Evolutionary conservation across 805 yeast genomes (phyloP), one percentile per base, ranked within the genome.

Genomic region (Candida loeiensis): DNA sequence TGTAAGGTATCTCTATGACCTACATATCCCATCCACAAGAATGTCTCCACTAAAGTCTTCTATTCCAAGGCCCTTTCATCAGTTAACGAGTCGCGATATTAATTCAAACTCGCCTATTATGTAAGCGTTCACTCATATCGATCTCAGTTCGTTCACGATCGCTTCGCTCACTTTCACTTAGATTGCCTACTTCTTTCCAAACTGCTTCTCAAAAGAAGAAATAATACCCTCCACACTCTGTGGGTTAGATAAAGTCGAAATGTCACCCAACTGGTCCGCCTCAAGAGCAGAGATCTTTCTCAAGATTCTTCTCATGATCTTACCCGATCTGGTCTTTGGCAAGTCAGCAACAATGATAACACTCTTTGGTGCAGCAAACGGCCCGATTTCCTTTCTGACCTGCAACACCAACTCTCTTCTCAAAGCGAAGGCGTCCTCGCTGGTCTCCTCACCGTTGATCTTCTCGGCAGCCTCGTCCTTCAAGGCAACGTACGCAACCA

Each of bases 291-390:
- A 68, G 45, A 84, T 71, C 69, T 84, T 84, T 68, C 93, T 77
- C 62, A 84, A 73, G 56, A 84, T 83, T 69, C 93, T 76, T 76
- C 93, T 80, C 93, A 84, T 84, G 52, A 84, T 84, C 69, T 84
- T 84, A 57, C 93, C 93, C 4, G 89, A 82, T 71, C 93, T 79
- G 9, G 93, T 84, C 74, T 84, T 84, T 56, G 93, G 93, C 61
- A 84, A 77, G 59, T 84, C 93, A 53, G 76, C 77, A 38, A 84
- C 91, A 40, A 84, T 62, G 33, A 84, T 71, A 46, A 85, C 81
- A 34, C 79, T 62, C 65, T 84, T 84, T 49, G 93, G 93, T 32
- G 91, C 88, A 27, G 93, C 93, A 65, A 84, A 84, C 41, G 93
- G 91, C 22, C 93, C 93, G 56, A 84, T 84, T 61, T 82, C 88